Base-by-base conservation (phyloP, 2,329 filamentous ascomycete genomes). In the Epicoccum nigrum region DNA sequence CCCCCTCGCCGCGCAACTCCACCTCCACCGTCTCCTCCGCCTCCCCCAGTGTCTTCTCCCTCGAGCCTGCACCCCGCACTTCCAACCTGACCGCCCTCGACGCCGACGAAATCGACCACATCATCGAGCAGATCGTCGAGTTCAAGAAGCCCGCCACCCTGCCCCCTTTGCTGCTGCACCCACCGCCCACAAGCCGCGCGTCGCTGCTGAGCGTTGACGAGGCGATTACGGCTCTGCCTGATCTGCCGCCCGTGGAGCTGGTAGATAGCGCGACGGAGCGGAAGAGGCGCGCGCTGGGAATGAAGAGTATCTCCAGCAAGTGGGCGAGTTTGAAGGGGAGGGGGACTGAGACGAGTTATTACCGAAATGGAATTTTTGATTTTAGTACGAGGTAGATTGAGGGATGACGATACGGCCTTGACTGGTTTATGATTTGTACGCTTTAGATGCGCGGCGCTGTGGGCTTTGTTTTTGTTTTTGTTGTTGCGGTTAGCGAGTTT, bases 91-190 rank as follows among this genome's bases (percentile, higher is more conserved):
- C 44, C 16, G 12, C 44, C 23, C 34, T 31, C 4, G 5, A 31
- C 13, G 17, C 31, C 16, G 49, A 51, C 7, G 49, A 54, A 23
- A 39, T 25, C 8, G 51, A 54, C 34, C 59, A 67, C 25, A 68
- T 71, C 45, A 57, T 55, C 34, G 66, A 69, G 19, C 61, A 56
- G 15, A 56, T 62, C 0, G 51, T 70, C 3, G 63, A 67, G 28
- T 53, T 69, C 16, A 51, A 62, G 38, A 58, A 57, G 32, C 51
- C 55, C 16, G 62, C 58, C 7, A 43, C 65, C 1, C 61, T 63
- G 2, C 28, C 43, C 11, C 55, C 64, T 2, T 63, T 66, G 17
- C 37, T 58, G 2, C 58, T 71, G 0, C 62, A 63, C 25, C 58
- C 66, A 3, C 56, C 67, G 13, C 68, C 65, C 1, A 57, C 19